Percentiles rank a stretch among this genome's conserved stretches.
Evolutionary conservation across 2,329 filamentous ascomycete species (phyloP).

Genomic region (Trichoderma koningii): DNA sequence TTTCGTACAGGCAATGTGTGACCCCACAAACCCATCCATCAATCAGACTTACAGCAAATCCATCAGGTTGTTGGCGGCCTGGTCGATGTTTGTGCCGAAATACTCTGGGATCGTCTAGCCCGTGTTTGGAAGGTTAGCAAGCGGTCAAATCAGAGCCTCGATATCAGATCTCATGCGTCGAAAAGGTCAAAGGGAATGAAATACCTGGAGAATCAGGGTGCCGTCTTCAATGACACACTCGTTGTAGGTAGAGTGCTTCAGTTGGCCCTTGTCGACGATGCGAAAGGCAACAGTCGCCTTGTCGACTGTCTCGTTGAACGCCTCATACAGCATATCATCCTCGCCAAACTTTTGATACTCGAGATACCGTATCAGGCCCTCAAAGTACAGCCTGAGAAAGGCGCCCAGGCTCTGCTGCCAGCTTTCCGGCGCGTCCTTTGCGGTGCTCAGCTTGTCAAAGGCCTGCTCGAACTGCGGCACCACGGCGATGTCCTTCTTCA

Average conservation of each 20-base stretch:
- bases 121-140: background rate
- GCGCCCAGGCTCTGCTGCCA: slow-evolving; percentile 50
- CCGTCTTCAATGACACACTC: slow-evolving; percentile 53
- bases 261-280: slow-evolving; percentile 49
- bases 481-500: slow-evolving; percentile 48
- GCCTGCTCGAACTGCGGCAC: slow-evolving; percentile 51
- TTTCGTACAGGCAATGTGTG: background rate
- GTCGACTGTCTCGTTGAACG: slow-evolving; percentile 50
- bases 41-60: slow-evolving; percentile 5
- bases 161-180: no score
- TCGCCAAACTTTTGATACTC: slow-evolving; percentile 48
- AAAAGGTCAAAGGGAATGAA: background rate
- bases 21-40: background rate
- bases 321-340: slow-evolving; percentile 54
- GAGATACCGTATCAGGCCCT: slow-evolving; percentile 46
- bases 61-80: slow-evolving; percentile 31
- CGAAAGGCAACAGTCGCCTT: slow-evolving; percentile 48
- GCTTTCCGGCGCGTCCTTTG: slow-evolving; percentile 34
- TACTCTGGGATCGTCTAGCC: slow-evolving; percentile 13
- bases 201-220: slow-evolving; percentile 51
- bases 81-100: slow-evolving; percentile 27
- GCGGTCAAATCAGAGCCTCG: background rate
- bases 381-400: slow-evolving; percentile 47
- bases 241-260: slow-evolving; percentile 43
- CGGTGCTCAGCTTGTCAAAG: slow-evolving; percentile 45